These are phyloP conservation scores for Chamaenerion angustifolium DNA, from an alignment of 345 rosid genomes.

Conservation along the genomic window DNA sequence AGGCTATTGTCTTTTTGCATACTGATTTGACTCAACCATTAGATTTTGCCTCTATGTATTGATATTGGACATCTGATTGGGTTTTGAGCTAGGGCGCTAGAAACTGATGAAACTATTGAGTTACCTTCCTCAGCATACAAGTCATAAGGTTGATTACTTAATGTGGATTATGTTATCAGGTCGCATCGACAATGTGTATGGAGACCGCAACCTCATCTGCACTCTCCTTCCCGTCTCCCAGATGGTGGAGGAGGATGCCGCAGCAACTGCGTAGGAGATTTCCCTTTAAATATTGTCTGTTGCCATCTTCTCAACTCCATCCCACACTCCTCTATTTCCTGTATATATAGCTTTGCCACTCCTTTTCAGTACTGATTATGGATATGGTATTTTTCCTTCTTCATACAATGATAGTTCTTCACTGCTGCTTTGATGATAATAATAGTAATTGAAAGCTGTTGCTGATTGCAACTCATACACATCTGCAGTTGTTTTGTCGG, in stretches of 20 bases:
- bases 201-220: constrained; percentile 90
- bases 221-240: constrained; percentile 67
- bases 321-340: neutral
- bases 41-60: neutral
- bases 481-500: no score
- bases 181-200: constrained; percentile 93
- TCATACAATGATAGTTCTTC: no score
- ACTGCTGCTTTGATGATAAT: no score
- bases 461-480: no score
- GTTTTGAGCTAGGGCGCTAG: no score
- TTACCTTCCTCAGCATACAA: neutral
- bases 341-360: constrained; percentile 7
- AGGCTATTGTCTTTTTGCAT: no score
- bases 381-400: no score
- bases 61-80: neutral
- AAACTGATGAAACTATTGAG: neutral
- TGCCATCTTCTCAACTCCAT: neutral
- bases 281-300: neutral
- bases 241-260: constrained; percentile 61
- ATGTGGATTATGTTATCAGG: constrained; percentile 25
- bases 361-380: neutral
- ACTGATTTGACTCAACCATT: neutral
- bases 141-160: neutral
- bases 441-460: no score
- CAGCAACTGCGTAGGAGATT: constrained; percentile 53